These are phyloP conservation scores for Lactarius vividus DNA, from an alignment of 768 basidiomycete species.

Conservation along the genomic window DNA sequence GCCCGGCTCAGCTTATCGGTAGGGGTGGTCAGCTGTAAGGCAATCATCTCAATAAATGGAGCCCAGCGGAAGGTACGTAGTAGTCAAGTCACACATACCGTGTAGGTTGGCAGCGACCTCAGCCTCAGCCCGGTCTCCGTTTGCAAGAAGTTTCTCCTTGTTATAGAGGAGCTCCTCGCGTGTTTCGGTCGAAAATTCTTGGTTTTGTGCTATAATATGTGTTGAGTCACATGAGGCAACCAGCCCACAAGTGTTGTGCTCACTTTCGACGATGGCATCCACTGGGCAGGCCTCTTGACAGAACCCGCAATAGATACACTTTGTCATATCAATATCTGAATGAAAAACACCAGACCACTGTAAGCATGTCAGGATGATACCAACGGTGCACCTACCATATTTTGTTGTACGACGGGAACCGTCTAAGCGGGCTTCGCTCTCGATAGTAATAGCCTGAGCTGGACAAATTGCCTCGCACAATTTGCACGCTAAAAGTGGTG, in stretches of 20 bases:
- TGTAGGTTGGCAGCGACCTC: slow-evolving; percentile 95
- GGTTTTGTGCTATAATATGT: slow-evolving; percentile 76
- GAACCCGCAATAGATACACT: slow-evolving; percentile 99
- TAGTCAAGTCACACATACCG: slow-evolving; percentile 51
- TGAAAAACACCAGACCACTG: background rate
- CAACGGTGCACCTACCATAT: slow-evolving; percentile 62
- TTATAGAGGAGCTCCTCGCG: slow-evolving; percentile 98
- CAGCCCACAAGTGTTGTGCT: slow-evolving; percentile 34
- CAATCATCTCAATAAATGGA: slow-evolving; percentile 28
- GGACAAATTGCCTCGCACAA: slow-evolving; percentile 99
- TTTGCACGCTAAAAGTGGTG: slow-evolving; percentile 76
- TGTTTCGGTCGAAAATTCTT: slow-evolving; percentile 96
- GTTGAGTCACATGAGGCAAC: slow-evolving; percentile 2
- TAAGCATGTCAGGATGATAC: background rate
- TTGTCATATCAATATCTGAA: slow-evolving; percentile 98
- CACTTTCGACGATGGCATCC: slow-evolving; percentile 98
- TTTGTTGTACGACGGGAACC: slow-evolving; percentile 96
- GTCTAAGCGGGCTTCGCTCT: slow-evolving; percentile 93
- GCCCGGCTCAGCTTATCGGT: slow-evolving; percentile 53
- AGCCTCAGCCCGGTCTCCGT: slow-evolving; percentile 94
- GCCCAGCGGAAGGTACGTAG: background rate
- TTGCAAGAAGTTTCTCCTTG: slow-evolving; percentile 97
- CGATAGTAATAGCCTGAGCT: slow-evolving; percentile 98
- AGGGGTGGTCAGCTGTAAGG: slow-evolving; percentile 76
- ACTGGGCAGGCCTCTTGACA: slow-evolving; percentile 99